These are phyloP conservation scores for Heliocybe sulcata DNA, from an alignment of 1,284 basidiomycete species.

Conservation along the genomic window DNA sequence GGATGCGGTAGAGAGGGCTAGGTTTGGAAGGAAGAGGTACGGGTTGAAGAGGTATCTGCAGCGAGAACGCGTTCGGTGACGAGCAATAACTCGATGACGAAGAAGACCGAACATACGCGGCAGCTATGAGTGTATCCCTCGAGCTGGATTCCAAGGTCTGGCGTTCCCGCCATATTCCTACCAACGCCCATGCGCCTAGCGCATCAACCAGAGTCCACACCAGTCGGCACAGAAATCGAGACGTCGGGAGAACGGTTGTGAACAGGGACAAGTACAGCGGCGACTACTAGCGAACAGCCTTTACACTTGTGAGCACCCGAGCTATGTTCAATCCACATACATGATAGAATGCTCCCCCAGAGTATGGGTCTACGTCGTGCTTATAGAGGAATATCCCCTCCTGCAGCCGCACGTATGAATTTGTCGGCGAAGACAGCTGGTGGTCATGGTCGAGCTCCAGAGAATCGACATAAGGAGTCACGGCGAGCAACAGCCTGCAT, in stretches of 20 bases:
- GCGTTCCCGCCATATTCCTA: constrained; percentile 59
- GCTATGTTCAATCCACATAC: constrained; percentile 35
- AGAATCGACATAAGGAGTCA: constrained; percentile 49
- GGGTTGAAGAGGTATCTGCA: constrained; percentile 89
- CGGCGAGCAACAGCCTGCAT: constrained; percentile 22
- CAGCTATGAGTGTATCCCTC: constrained; percentile 52
- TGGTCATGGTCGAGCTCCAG: background rate
- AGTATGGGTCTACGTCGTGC: constrained; percentile 76
- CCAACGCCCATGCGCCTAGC: constrained; percentile 57
- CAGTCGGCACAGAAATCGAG: constrained; percentile 38
- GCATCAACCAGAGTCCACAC: constrained; percentile 72
- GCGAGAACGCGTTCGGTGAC: too few species aligned
- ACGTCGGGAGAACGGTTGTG: constrained; percentile 55
- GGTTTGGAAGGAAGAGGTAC: constrained; percentile 72
- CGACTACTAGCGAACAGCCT: constrained; percentile 42
- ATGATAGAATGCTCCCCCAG: constrained; percentile 79
- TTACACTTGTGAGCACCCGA: constrained; percentile 7
- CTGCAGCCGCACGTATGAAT: constrained; percentile 46
- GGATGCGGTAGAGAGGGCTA: constrained; percentile 75
- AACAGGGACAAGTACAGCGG: constrained; percentile 78
- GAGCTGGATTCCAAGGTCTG: constrained; percentile 36
- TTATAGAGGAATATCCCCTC: constrained; percentile 80
- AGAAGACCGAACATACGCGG: constrained; percentile 39
- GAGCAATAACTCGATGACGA: background rate
- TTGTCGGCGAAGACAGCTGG: constrained; percentile 4